Conservation (phyloP, 2,329 filamentous ascomycete genomes). For the Emericellopsis atlantica region DNA sequence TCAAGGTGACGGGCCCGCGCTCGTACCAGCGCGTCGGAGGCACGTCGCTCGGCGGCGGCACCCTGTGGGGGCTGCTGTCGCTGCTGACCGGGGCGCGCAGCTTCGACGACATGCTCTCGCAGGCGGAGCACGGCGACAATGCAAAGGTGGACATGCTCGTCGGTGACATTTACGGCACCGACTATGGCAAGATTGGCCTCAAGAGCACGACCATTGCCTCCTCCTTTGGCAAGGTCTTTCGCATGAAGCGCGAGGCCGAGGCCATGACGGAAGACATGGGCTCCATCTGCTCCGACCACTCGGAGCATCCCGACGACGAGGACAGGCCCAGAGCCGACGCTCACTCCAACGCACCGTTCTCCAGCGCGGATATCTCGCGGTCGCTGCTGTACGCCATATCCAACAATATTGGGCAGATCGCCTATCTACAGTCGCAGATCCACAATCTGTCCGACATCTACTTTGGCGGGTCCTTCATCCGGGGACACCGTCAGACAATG, state of each 20-base stretch:
- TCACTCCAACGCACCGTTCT: slow-evolving; percentile 36
- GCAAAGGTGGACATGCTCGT: slow-evolving; percentile 90
- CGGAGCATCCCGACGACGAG: not conserved
- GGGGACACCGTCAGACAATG: slow-evolving; percentile 94
- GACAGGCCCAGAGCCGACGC: slow-evolving; percentile 15
- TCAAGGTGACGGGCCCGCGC: slow-evolving; percentile 86
- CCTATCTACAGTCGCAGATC: slow-evolving; percentile 92
- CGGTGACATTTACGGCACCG: slow-evolving; percentile 92
- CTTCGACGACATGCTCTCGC: slow-evolving; percentile 95
- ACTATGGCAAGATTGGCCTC: slow-evolving; percentile 90
- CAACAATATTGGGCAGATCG: slow-evolving; percentile 97
- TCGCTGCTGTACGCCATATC: slow-evolving; percentile 90
- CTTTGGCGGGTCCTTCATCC: slow-evolving; percentile 94
- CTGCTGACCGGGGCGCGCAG: slow-evolving; percentile 83
- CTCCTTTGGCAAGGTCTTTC: slow-evolving; percentile 94
- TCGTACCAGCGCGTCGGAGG: slow-evolving; percentile 86
- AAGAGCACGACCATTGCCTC: slow-evolving; percentile 94
- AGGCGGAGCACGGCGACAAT: slow-evolving; percentile 87
- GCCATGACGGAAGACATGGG: slow-evolving; percentile 59
- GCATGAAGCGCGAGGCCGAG: slow-evolving; percentile 79
- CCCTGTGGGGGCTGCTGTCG: slow-evolving; percentile 87
- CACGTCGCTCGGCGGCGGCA: slow-evolving; percentile 91
- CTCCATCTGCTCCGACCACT: not conserved
- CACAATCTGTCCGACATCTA: slow-evolving; percentile 88
- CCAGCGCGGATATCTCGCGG: slow-evolving; percentile 73